Evolutionary conservation across 2,329 filamentous ascomycete genomes (phyloP), one percentile per base, ranked within the genome.

Genomic region (Alternaria sp.): DNA sequence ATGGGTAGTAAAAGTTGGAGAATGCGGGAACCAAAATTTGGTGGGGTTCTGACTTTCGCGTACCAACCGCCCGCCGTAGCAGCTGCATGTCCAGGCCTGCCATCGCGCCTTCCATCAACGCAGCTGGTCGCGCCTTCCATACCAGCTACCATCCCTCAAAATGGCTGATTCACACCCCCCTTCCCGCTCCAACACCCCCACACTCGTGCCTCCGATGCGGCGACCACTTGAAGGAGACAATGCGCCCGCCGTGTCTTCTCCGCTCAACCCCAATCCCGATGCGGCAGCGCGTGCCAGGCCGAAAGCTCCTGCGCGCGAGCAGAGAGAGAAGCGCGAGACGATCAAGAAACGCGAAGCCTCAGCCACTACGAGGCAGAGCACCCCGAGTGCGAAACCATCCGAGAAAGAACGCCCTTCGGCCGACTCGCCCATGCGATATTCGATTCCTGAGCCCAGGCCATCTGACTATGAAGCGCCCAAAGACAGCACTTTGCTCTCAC

Each of bases 241-340:
- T 76, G 84, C 84, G 60, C 90, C 90, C 4, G 83, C 87, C 11
- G 83, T 92, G 2, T 87, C 90, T 3, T 93, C 90, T 10, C 90
- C 90, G 28, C 84, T 93, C 61, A 93, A 93, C 68, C 82, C 84
- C 59, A 86, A 81, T 80, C 82, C 83, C 62, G 85, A 81, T 82
- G 34, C 66, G 13, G 70, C 72, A 21, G 65, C 72, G 52, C 77
- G 85, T 26, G 78, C 80, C 26, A 78, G 82, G 4, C 74, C 78
- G 6, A 71, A 72, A 60, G 66, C 73, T 56, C 73, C 77, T 4
- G 75, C 73, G 42, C 74, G 74, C 51, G 76, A 78, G 72, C 80
- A 80, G 66, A 75, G 82, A 40, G 83, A 84, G 62, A 83, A 83
- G 70, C 77, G 83, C 29, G 83, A 84, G 62, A 84, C 82, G 13